These are phyloP conservation scores for Pseudogymnoascus sp. DNA, from an alignment of 2,329 filamentous ascomycete species.

Conservation along the genomic window DNA sequence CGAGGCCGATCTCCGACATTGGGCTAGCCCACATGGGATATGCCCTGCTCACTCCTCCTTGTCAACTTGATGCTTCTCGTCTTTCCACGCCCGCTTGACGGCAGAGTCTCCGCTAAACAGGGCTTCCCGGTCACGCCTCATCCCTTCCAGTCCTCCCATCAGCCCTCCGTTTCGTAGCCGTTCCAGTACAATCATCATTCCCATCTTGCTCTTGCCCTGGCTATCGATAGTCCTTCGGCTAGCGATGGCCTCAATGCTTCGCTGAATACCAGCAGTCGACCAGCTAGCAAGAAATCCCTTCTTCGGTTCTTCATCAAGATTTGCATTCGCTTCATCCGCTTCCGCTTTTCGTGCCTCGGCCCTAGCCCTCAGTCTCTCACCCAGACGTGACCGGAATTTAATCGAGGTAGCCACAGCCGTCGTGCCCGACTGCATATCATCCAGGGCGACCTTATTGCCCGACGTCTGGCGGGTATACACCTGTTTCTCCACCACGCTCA, in stretches of 20 bases:
- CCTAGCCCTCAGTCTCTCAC: constrained; percentile 45
- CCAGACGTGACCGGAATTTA: constrained; percentile 63
- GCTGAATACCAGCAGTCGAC: constrained; percentile 64
- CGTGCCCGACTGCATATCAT: constrained; percentile 26
- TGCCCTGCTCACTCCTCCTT: background rate
- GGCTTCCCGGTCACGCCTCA: constrained; percentile 49
- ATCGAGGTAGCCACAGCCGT: constrained; percentile 70
- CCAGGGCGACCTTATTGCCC: constrained; percentile 7
- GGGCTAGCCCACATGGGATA: background rate
- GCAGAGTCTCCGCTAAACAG: background rate
- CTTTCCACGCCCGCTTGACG: background rate
- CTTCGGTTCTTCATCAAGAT: constrained; percentile 39
- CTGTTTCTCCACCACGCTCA: constrained; percentile 72
- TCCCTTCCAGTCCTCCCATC: constrained; percentile 62
- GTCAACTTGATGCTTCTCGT: background rate
- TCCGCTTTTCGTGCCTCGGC: constrained; percentile 29
- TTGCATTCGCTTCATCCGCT: constrained; percentile 32
- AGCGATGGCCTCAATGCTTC: constrained; percentile 72
- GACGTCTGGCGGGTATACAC: constrained; percentile 42
- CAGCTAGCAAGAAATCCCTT: constrained; percentile 48
- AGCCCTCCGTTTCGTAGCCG: constrained; percentile 59
- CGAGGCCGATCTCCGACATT: background rate
- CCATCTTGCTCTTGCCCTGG: constrained; percentile 71
- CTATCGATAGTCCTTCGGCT: constrained; percentile 70
- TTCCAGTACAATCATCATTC: constrained; percentile 75